phyloP scores from a whole-genome alignment of 2,329 filamentous ascomycete species.

The Ophiostoma triangulosporum region DNA sequence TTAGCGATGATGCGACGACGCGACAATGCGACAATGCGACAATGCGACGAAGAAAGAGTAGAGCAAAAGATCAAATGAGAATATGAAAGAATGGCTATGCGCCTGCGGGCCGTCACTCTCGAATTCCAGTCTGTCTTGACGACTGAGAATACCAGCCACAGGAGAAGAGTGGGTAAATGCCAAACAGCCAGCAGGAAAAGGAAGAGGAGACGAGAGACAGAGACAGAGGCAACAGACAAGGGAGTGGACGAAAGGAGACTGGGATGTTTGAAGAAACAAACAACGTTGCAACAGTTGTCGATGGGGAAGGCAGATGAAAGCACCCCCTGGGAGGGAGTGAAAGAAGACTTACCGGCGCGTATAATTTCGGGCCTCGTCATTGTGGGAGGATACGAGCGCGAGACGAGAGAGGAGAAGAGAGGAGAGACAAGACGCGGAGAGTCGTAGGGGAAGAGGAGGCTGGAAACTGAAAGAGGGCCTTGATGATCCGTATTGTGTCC shows the following conservation, averaged over 20 bases:
- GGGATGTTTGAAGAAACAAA: conserved; percentile 4
- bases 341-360: conserved; percentile 39
- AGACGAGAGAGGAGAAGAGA: not conserved
- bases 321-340: not conserved
- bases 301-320: not conserved
- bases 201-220: conserved; percentile 5
- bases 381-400: conserved; percentile 15
- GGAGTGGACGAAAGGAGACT: conserved; percentile 9
- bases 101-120: conserved; percentile 1
- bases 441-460: conserved; percentile 2
- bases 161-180: conserved; percentile 9
- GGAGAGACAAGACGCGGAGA: too few species aligned
- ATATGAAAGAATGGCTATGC: conserved; percentile 5
- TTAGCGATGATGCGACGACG: conserved; percentile 15
- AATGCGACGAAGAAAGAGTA: too few species aligned
- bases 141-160: conserved; percentile 7
- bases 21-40: too few species aligned
- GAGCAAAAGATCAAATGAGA: not conserved
- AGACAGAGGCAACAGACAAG: conserved; percentile 13
- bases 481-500: conserved; percentile 1
- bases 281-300: conserved; percentile 2
- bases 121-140: conserved; percentile 2
- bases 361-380: conserved; percentile 49
- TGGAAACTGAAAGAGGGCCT: not conserved
- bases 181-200: conserved; percentile 1